phyloP scores from a whole-genome alignment of 768 basidiomycete genomes.

The Rossbeevera mucosa region DNA sequence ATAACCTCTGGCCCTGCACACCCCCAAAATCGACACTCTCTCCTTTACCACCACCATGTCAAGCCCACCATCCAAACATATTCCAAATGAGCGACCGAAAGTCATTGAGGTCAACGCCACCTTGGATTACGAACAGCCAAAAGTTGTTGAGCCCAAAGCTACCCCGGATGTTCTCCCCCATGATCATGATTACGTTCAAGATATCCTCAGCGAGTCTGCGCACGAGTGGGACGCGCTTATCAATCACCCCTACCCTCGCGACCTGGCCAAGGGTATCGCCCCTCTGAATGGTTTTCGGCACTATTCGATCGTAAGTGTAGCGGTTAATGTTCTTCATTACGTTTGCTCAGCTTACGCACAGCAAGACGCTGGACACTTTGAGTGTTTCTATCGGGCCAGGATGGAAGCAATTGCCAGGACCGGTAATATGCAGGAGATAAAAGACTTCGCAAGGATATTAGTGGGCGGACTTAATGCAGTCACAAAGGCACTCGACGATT shows the following conservation, averaged over 20 bases:
- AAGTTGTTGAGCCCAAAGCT: background rate
- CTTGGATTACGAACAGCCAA: background rate
- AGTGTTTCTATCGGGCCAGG: background rate
- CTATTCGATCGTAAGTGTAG: constrained; percentile 5
- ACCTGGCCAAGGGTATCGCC: background rate
- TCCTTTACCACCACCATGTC: background rate
- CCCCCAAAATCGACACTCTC: background rate
- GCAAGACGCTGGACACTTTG: constrained; percentile 7
- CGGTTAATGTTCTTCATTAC: too few relatives aligned
- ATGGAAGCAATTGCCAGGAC: background rate
- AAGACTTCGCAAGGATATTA: background rate
- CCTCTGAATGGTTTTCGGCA: constrained; percentile 4
- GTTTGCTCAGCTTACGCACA: background rate
- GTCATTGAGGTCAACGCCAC: background rate
- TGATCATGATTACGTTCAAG: constrained; percentile 4
- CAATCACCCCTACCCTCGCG: background rate
- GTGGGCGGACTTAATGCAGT: background rate
- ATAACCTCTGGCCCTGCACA: background rate
- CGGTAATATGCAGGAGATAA: background rate
- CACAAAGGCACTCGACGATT: background rate
- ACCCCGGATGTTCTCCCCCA: background rate
- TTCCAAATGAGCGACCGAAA: background rate
- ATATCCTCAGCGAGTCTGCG: background rate
- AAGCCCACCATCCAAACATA: too few relatives aligned
- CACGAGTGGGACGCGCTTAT: background rate